Evolutionary conservation across 306 rosid species (phyloP).

Genomic region (Glycine soja): DNA sequence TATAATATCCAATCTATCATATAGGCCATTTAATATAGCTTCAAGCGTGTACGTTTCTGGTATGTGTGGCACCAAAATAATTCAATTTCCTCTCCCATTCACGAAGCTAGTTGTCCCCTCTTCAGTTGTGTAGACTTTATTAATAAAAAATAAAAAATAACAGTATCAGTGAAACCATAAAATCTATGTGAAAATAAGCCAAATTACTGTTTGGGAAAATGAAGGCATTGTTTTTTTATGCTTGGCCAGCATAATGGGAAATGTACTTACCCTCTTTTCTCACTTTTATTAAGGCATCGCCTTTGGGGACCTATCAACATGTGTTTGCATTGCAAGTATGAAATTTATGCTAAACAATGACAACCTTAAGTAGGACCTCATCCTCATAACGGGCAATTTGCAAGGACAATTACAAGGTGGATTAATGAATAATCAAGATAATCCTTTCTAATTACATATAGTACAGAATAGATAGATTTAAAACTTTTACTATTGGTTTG

Average conservation of each 20-base stretch:
- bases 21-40: background rate
- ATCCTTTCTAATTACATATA: background rate
- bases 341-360: slow-evolving; percentile 51
- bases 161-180: background rate
- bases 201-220: slow-evolving; percentile 17
- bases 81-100: slow-evolving; percentile 10
- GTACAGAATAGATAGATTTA: no score
- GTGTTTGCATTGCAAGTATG: slow-evolving; percentile 44
- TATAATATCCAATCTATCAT: background rate
- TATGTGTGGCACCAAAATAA: slow-evolving; percentile 12
- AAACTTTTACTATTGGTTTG: no score
- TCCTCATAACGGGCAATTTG: slow-evolving; percentile 19
- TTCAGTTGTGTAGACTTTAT: background rate
- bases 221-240: slow-evolving; percentile 48
- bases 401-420: slow-evolving; percentile 1
- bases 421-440: background rate
- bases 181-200: slow-evolving; percentile 40
- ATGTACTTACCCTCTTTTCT: slow-evolving; percentile 46
- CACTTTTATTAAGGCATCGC: slow-evolving; percentile 53
- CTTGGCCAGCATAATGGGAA: slow-evolving; percentile 42
- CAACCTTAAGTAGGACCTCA: slow-evolving; percentile 45
- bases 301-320: slow-evolving; percentile 39
- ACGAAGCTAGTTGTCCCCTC: background rate
- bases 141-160: background rate
- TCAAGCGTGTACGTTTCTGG: background rate